These are phyloP conservation scores for Pythium phragmiticola DNA, from an alignment of 352 stramenopile species.

Conservation along the genomic window DNA sequence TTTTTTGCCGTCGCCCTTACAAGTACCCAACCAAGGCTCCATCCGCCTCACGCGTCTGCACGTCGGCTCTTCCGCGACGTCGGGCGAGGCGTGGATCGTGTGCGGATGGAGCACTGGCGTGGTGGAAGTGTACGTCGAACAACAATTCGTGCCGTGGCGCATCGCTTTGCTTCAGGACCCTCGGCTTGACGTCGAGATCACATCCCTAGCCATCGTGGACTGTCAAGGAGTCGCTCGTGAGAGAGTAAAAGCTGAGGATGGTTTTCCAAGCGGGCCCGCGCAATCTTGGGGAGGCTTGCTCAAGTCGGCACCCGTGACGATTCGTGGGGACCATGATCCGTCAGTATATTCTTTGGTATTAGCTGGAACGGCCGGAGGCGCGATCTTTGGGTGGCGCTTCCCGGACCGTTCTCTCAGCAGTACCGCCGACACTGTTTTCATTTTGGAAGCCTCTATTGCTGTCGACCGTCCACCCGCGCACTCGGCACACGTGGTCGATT, in stretches of 20 bases:
- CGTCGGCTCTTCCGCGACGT: background rate
- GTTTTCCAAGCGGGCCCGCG: background rate
- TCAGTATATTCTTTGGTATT: background rate
- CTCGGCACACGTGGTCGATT: slow-evolving; percentile 42
- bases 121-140: slow-evolving; percentile 41
- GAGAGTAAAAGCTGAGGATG: background rate
- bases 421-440: background rate
- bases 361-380: slow-evolving; percentile 18
- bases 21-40: background rate
- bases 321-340: background rate
- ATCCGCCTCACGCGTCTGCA: slow-evolving; percentile 13
- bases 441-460: slow-evolving; percentile 16
- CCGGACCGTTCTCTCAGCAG: background rate
- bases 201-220: slow-evolving; percentile 23
- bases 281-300: slow-evolving; percentile 19
- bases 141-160: slow-evolving; percentile 14
- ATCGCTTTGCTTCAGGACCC: slow-evolving; percentile 49
- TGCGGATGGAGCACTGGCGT: slow-evolving; percentile 54
- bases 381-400: slow-evolving; percentile 20
- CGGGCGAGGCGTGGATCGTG: slow-evolving; percentile 30
- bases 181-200: slow-evolving; percentile 41
- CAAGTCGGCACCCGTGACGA: background rate
- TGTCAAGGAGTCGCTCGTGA: background rate
- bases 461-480: slow-evolving; percentile 32
- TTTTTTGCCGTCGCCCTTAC: background rate